Evolutionary conservation across 106 monocot species (phyloP), one percentile per base, ranked within the genome.

Genomic region (Cymbidium sinense): DNA sequence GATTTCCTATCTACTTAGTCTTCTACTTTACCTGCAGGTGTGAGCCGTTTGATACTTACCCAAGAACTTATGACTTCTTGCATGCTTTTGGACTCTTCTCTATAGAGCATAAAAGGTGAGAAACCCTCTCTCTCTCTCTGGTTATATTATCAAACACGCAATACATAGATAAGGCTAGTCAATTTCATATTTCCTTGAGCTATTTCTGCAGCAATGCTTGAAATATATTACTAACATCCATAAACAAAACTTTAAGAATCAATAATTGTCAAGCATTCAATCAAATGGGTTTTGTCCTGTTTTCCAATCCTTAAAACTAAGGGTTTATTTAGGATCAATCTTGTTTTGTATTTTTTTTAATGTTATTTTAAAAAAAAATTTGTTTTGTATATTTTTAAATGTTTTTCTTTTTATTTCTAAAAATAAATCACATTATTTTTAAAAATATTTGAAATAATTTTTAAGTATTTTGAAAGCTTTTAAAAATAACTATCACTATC

Each of bases 41-140:
- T 79, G 89, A 93, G 75, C 87, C 93, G 62, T 93, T 93, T 75
- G 93, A 93, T 79, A 93, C 93, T 27, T 93, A 93, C 84, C 93
- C 89, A 85, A 89, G 93, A 87, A 89, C 89, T 21, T 93, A 89
- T 77, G 93, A 93, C 83, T 52, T 93, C 21, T 76, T 93, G 84
- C 93, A 93, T 79, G 93, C 93, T 50, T 85, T 69, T 81, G 78
- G 87, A 43, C 85, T 93, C 62, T 89, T 93, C 78, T 93, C 93
- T 15, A 82, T 34, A 64, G 89, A 93, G 64, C 70, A 80, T 37
- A 89, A 88, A 79, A 89, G 93, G 89, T 88, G 79, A 44, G 54
- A 44, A 70, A 2, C 19, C 37, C 71, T 21, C 39, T 78, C 29
- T 77, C 71, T 21, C 39, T 78, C 29, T 77, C 44, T 69, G 9